Evolutionary conservation across 257 asterid species (phyloP), one percentile per base, ranked within the genome.

Genomic region (Datura wrightii): DNA sequence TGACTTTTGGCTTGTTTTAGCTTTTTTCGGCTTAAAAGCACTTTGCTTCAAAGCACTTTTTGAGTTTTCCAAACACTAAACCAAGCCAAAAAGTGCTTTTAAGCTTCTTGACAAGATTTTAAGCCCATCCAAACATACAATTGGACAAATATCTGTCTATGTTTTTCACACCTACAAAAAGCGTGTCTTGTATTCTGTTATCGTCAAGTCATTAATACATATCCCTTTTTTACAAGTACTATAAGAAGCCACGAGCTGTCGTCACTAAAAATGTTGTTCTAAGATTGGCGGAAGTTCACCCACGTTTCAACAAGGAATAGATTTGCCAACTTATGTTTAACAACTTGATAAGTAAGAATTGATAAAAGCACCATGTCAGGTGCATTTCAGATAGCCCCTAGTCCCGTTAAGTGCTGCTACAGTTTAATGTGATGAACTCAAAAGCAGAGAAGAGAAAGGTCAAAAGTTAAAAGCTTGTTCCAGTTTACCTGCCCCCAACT

Each of bases 401-500:
- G 63, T 52, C 63, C 63, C 82, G 18, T 14, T 78, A 78, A 78
- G 19, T 52, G 63, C n/a, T 31, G 63, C 50, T 36, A 53, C 31
- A 18, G 66, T 16, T 52, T 58, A 59, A 66, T 53, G 46, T 18
- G 19, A 76, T 76, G 46, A 50, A 52, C 60, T 76, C 63, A 76
- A 76, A 76, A 48, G 60, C 62, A 76, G 62, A 76, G 81, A 76
- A 50, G 81, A 50, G 31, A 74, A 24, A 46, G 9, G 46, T 31
- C 46, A 50, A 54, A 50, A 78, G 48, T 52, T 37, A 15, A 78
- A 50, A 78, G 82, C 63, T 78, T 31, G 13, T 50, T 76, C 63
- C n/a, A 24, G 82, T 78, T 78, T 78, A 78, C 82, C 82, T 78
- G 82, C 82, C 48, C 82, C 82, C 31, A 52, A 36, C 13, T 78